Evolutionary conservation across 23 red algal species (phyloP), one percentile per base, ranked within the genome.

Genomic region (Gracilaria gracilis): DNA sequence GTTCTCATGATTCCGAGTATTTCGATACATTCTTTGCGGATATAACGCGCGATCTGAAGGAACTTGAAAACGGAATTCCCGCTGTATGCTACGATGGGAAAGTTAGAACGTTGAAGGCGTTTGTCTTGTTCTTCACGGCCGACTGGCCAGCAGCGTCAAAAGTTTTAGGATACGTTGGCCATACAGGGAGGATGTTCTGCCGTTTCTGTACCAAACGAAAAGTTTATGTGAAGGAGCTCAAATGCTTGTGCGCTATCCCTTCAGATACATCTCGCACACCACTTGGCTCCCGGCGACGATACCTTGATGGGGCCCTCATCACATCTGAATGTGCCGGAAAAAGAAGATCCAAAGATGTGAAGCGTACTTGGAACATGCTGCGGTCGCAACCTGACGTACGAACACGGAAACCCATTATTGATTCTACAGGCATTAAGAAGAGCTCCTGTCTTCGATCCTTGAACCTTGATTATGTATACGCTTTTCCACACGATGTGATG

Each of bases 131-230:
- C 21, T 80, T 80, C 8, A 58, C 74, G 1, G 42, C 74, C 31
- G 76, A 80, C 20, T 58, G 48, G 76, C 48, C 49, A 4, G 76
- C 76, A 6, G 76, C 49, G 21, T 58, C 76, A 27, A 80, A 80
- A 8, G 76, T 80, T 58, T 54, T 80, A 58, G 46, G 76, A 20
- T 80, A 58, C 32, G 20, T 80, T 4, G 42, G 76, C 0, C 76
- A 80, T 35, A 80, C 24, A 2, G 76, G 76, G 0, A 58, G 0
- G 49, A 55, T 20, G 2, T 80, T 58, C 48, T 80, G 76, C 32
- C 15, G 76, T 21, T 61, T 55, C 23, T 57, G 76, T 80, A 17
- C 3, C 33, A 42, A 40, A 16, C 2, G 44, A 24, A 73, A 42
- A 20, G 16, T 3, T 20, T 73, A 73, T 44, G 36, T 73, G 31